These are phyloP conservation scores for Debaryomyces sp. DNA, from an alignment of 1,139 yeast genomes.

Conservation along the genomic window DNA sequence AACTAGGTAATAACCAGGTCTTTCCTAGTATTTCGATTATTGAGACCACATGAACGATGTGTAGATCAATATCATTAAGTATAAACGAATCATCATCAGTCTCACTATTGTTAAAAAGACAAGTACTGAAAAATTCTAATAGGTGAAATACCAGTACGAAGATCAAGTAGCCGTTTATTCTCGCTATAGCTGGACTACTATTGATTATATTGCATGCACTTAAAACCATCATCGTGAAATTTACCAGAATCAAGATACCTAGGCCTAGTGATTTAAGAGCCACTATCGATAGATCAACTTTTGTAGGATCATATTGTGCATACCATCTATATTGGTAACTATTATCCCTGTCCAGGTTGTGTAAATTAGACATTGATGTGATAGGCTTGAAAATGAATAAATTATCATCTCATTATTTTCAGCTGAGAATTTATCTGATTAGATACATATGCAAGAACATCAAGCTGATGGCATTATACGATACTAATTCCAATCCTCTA, in stretches of 20 bases:
- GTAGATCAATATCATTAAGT: constrained; percentile 70
- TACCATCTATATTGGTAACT: background rate
- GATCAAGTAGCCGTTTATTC: constrained; percentile 46
- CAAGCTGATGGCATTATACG: constrained; percentile 13
- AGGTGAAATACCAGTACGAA: constrained; percentile 70
- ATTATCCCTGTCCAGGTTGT: background rate
- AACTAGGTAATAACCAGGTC: constrained; percentile 4
- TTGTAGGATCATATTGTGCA: constrained; percentile 27
- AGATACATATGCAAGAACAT: background rate
- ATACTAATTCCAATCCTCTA: constrained; percentile 23
- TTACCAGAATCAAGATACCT: constrained; percentile 28
- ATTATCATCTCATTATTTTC: background rate
- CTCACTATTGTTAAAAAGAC: constrained; percentile 65
- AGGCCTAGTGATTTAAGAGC: constrained; percentile 35
- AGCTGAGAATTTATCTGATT: background rate
- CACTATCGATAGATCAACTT: constrained; percentile 35
- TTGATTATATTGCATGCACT: constrained; percentile 2
- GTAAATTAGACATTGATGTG: background rate
- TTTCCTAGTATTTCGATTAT: constrained; percentile 25
- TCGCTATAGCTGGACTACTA: background rate
- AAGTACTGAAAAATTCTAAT: constrained; percentile 79
- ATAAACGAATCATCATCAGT: constrained; percentile 78
- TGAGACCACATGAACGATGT: constrained; percentile 56
- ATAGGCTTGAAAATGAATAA: no score
- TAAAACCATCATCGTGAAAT: constrained; percentile 14